Evolutionary conservation across 768 basidiomycete genomes (phyloP).

Genomic region (Lepiota venenata): DNA sequence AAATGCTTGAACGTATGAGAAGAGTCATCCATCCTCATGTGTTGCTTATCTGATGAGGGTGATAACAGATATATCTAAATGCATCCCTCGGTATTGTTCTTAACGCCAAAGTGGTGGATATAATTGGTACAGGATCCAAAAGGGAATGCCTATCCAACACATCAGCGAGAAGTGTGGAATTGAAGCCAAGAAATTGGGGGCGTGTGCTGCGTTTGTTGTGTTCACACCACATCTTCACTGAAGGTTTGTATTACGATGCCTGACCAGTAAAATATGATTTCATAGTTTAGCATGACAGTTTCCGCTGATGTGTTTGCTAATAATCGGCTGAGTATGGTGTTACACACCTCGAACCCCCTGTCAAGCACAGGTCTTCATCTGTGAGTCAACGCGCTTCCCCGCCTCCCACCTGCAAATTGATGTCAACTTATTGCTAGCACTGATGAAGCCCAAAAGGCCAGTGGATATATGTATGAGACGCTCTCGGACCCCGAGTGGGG

Average conservation of each 20-base stretch:
- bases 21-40: no score
- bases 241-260: constrained; percentile 24
- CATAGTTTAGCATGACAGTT: no score
- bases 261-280: no score
- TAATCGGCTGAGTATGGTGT: constrained; percentile 34
- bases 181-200: constrained; percentile 25
- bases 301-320: constrained; percentile 35
- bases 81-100: constrained; percentile 20
- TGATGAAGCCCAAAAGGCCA: constrained; percentile 16
- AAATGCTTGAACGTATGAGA: constrained; percentile 13
- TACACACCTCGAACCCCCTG: constrained; percentile 24
- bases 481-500: constrained; percentile 33
- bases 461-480: constrained; percentile 24
- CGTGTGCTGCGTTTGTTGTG: constrained; percentile 29
- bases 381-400: no score
- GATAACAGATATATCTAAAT: constrained; percentile 21
- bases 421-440: no score
- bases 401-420: no score
- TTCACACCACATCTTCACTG: constrained; percentile 30
- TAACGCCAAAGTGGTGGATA: constrained; percentile 23
- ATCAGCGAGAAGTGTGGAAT: constrained; percentile 21
- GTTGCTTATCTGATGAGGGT: no score
- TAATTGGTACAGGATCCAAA: constrained; percentile 23
- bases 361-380: constrained; percentile 22
- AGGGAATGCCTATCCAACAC: constrained; percentile 26